A percentile compares a stretch with the other conserved stretches of the same genome.
Conservation (phyloP, 2,329 filamentous ascomycete species). For the Cucurbitaria berberidis region DNA sequence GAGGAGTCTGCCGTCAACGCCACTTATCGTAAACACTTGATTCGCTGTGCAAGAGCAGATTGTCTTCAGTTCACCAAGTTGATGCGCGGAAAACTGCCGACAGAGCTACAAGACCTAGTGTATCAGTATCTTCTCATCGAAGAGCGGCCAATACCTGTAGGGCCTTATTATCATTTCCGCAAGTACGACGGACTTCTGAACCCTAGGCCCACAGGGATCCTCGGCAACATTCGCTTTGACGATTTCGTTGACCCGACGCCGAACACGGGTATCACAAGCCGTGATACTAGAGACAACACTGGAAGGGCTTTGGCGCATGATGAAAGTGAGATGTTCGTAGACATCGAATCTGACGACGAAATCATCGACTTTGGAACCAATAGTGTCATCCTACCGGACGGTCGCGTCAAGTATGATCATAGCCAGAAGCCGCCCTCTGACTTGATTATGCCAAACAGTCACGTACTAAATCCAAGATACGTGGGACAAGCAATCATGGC, state of each 20-base stretch:
- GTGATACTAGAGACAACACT: background rate
- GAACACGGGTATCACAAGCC: background rate
- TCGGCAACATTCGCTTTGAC: background rate
- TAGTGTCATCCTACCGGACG: slow-evolving; percentile 17
- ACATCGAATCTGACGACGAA: background rate
- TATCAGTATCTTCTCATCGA: slow-evolving; percentile 32
- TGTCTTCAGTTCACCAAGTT: slow-evolving; percentile 17
- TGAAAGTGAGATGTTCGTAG: background rate
- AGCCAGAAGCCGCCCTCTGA: slow-evolving; percentile 22
- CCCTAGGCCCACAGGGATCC: background rate
- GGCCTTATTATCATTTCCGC: slow-evolving; percentile 31
- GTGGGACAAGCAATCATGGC: slow-evolving; percentile 14
- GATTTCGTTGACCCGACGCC: background rate
- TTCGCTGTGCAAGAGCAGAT: slow-evolving; percentile 15
- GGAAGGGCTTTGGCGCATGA: background rate
- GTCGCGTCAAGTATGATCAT: slow-evolving; percentile 25
- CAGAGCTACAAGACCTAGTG: slow-evolving; percentile 25
- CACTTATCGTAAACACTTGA: background rate
- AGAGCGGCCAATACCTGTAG: slow-evolving; percentile 27
- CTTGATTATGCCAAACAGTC: slow-evolving; percentile 24
- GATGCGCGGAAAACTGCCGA: slow-evolving; percentile 29
- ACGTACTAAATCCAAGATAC: slow-evolving; percentile 28
- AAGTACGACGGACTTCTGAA: slow-evolving; percentile 11
- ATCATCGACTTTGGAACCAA: background rate
- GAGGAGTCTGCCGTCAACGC: background rate